Percentiles rank a stretch among this genome's conserved stretches.
Conservation (phyloP, 495 filamentous ascomycete genomes). For the Hypoxylon crocopeplum region DNA sequence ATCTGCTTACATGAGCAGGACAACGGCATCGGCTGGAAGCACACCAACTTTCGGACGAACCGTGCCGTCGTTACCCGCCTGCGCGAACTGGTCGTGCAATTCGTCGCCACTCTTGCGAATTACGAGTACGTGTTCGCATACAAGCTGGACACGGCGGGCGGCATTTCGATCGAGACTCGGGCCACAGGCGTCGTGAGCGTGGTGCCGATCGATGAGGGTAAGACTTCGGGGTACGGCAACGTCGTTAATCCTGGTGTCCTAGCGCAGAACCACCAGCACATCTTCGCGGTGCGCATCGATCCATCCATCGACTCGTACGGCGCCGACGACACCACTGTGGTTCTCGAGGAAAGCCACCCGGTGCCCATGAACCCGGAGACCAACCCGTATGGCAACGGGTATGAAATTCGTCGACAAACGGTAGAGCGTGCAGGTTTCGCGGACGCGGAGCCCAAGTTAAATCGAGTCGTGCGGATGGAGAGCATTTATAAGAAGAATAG, state of each 20-base stretch:
- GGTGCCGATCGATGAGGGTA: conserved; percentile 73
- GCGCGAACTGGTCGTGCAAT: conserved; percentile 77
- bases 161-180: conserved; percentile 78
- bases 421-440: conserved; percentile 66
- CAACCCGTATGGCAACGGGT: conserved; percentile 83
- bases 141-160: conserved; percentile 85
- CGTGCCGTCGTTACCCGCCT: conserved; percentile 70
- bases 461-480: conserved; percentile 83
- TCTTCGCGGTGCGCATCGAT: conserved; percentile 88
- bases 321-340: conserved; percentile 76
- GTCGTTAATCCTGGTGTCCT: conserved; percentile 87
- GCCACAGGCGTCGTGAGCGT: conserved; percentile 89
- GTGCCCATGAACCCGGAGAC: conserved; percentile 60
- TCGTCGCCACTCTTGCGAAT: conserved; percentile 79
- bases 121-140: conserved; percentile 88
- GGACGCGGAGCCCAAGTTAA: conserved; percentile 65
- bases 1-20: conserved; percentile 79
- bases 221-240: conserved; percentile 77
- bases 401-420: conserved; percentile 51
- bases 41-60: conserved; percentile 79
- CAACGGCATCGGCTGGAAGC: conserved; percentile 73
- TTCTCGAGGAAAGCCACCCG: conserved; percentile 68
- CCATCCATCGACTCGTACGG: conserved; percentile 78
- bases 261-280: conserved; percentile 79
- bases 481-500: conserved; percentile 70